Evolutionary conservation across 2,329 filamentous ascomycete genomes (phyloP).

Genomic region (Pseudogymnoascus sp.): DNA sequence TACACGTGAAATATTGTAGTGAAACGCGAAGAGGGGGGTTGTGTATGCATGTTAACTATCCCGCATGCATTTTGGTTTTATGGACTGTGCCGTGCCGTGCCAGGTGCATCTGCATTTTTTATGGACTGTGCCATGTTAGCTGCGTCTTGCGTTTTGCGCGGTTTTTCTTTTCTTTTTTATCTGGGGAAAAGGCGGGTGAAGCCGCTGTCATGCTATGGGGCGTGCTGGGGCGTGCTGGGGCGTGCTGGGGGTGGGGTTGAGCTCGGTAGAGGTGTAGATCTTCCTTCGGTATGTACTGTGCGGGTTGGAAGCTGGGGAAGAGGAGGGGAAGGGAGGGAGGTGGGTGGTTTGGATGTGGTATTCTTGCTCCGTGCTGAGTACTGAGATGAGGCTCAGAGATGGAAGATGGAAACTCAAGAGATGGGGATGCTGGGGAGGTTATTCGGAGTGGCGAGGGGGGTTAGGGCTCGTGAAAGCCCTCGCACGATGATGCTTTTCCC

Average conservation of each 20-base stretch:
- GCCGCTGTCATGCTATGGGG: background rate
- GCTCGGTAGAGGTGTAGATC: conserved; percentile 2
- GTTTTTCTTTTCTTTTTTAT: background rate
- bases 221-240: background rate
- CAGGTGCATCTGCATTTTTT: no score
- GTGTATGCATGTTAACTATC: no score
- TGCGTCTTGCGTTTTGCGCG: no score
- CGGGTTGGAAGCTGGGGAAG: background rate
- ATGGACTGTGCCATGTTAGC: background rate
- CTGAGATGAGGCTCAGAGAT: no score
- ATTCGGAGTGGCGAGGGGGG: no score
- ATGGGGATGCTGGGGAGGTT: no score
- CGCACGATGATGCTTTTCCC: no score
- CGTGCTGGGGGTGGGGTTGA: background rate
- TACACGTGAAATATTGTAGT: background rate
- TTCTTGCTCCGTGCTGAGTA: no score
- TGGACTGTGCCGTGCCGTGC: no score
- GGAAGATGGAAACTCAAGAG: no score
- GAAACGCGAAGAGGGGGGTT: no score
- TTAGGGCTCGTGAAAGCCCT: no score
- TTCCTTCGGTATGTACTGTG: background rate
- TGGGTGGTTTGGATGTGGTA: background rate
- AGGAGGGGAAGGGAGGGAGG: background rate
- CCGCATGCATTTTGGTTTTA: background rate
- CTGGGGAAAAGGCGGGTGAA: background rate